phyloP scores from a whole-genome alignment of 345 rosid genomes.

The Carallia brachiata region DNA sequence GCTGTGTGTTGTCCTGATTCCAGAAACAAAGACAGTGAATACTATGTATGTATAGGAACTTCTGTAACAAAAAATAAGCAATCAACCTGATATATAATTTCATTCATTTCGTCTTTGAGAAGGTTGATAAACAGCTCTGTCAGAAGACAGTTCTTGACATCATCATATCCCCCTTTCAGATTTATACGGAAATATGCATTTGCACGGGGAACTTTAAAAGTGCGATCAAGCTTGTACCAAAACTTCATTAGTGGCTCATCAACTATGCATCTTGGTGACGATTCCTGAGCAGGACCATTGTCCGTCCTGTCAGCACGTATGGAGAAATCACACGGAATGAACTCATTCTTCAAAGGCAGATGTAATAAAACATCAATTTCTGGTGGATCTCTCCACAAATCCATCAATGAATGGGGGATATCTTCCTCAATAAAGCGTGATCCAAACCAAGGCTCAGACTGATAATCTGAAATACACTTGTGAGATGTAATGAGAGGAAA shows the following conservation, averaged over 20 bases:
- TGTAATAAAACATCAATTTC: conserved; percentile 67
- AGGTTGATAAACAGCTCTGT: conserved; percentile 81
- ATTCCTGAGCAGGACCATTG: conserved; percentile 27
- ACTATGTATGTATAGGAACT: conserved; percentile 1
- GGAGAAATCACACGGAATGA: conserved; percentile 83
- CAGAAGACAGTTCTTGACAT: conserved; percentile 65
- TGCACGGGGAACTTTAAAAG: conserved; percentile 84
- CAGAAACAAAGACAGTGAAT: not conserved
- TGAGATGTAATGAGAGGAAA: not conserved
- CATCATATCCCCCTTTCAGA: conserved; percentile 71
- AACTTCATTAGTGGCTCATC: conserved; percentile 79
- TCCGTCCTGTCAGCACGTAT: conserved; percentile 43
- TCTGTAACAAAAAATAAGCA: conserved; percentile 9
- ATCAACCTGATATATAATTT: conserved; percentile 83
- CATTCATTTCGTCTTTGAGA: conserved; percentile 92
- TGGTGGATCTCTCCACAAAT: conserved; percentile 73
- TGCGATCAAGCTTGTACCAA: conserved; percentile 91
- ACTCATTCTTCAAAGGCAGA: conserved; percentile 75
- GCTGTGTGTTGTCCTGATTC: too few relatives aligned
- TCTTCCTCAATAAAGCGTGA: conserved; percentile 68
- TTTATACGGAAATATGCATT: conserved; percentile 81
- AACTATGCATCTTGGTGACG: conserved; percentile 63
- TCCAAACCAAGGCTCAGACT: conserved; percentile 87
- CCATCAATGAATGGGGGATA: conserved; percentile 61
- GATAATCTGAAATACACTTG: conserved; percentile 48